A percentile compares a stretch with the other conserved stretches of the same genome.
These are phyloP conservation scores for Plasmodium adleri DNA, from an alignment of 169 alveolate genomes.

Conservation along the genomic window DNA sequence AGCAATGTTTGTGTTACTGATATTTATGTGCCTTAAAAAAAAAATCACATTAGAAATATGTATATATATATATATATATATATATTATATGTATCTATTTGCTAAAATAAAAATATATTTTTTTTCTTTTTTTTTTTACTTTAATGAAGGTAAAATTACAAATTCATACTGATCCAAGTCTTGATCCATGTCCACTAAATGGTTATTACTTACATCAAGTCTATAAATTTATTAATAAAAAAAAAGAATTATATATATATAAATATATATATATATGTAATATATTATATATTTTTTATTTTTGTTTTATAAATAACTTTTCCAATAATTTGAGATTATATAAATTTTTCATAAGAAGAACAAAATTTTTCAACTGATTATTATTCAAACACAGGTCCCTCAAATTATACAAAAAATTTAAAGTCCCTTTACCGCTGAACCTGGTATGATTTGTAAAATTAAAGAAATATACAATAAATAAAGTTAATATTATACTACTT, in stretches of 20 bases:
- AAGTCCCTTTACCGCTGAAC: conserved; percentile 42
- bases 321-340: conserved; percentile 69
- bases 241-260: background rate
- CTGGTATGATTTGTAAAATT: conserved; percentile 3
- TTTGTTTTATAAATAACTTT: conserved; percentile 23
- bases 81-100: conserved; percentile 5
- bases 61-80: conserved; percentile 9
- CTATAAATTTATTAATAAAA: conserved; percentile 28
- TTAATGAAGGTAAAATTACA: conserved; percentile 35
- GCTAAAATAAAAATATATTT: background rate
- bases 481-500: too few relatives aligned
- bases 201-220: conserved; percentile 65
- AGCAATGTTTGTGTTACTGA: conserved; percentile 50
- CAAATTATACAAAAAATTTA: conserved; percentile 64
- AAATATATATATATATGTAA: background rate
- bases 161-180: conserved; percentile 46
- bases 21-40: conserved; percentile 45
- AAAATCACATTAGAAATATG: background rate
- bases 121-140: conserved; percentile 23
- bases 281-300: background rate
- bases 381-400: conserved; percentile 43
- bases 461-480: background rate
- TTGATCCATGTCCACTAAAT: conserved; percentile 32
- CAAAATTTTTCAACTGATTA: conserved; percentile 33
- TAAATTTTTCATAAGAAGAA: conserved; percentile 53